Evolutionary conservation across 179 eudicot genomes (phyloP).

Genomic region (Carnegiea gigantea): DNA sequence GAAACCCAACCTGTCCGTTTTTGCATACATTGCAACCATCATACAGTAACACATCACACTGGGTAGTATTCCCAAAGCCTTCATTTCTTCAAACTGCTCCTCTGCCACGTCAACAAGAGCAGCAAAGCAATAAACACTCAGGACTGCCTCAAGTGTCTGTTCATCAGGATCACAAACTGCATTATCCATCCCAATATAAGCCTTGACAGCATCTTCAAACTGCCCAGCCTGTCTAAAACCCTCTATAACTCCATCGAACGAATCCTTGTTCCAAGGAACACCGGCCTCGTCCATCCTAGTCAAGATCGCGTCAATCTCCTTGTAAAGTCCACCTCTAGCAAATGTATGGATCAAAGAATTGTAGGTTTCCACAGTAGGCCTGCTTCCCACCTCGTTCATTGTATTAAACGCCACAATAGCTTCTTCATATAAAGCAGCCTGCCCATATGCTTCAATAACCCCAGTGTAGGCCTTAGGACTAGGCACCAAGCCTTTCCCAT

Average conservation of each 20-base stretch:
- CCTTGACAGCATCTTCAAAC: slow-evolving; percentile 78
- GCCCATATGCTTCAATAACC: slow-evolving; percentile 90
- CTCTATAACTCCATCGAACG: slow-evolving; percentile 74
- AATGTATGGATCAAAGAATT: slow-evolving; percentile 68
- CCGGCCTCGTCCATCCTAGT: slow-evolving; percentile 61
- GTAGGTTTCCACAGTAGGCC: slow-evolving; percentile 67
- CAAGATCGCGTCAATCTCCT: slow-evolving; percentile 65
- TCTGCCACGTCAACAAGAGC: slow-evolving; percentile 85
- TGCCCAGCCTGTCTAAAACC: slow-evolving; percentile 91
- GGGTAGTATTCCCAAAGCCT: slow-evolving; percentile 71
- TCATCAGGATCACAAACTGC: slow-evolving; percentile 79
- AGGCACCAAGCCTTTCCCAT: slow-evolving; percentile 65
- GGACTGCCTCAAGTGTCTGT: slow-evolving; percentile 80
- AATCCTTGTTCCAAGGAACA: slow-evolving; percentile 46
- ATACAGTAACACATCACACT: slow-evolving; percentile 90
- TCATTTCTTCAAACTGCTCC: slow-evolving; percentile 83
- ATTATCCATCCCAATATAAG: slow-evolving; percentile 86
- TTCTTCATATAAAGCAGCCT: slow-evolving; percentile 87
- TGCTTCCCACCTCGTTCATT: slow-evolving; percentile 88
- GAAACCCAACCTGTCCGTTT: slow-evolving; percentile 63
- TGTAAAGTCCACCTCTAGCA: slow-evolving; percentile 89
- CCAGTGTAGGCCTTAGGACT: slow-evolving; percentile 81
- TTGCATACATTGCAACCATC: slow-evolving; percentile 91
- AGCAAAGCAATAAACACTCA: slow-evolving; percentile 88
- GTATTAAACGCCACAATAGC: slow-evolving; percentile 86